phyloP scores from a whole-genome alignment of 2,329 filamentous ascomycete species.

The Pseudocercospora fijiensis region DNA sequence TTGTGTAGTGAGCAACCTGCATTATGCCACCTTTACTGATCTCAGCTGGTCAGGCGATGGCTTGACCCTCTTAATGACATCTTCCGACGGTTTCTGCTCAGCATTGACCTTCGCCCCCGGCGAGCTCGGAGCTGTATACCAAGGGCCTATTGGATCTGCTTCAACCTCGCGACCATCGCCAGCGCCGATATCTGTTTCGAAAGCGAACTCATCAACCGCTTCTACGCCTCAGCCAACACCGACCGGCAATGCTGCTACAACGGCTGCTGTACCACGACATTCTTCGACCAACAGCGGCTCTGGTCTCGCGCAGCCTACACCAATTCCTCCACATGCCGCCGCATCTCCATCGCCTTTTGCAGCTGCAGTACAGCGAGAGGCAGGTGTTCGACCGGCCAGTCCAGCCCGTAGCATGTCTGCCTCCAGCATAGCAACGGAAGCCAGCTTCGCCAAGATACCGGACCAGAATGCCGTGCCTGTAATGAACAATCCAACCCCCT shows the following conservation, averaged over 20 bases:
- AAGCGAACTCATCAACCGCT: constrained; percentile 37
- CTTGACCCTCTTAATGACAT: constrained; percentile 84
- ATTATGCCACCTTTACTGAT: constrained; percentile 97
- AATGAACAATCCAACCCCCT: constrained; percentile 39
- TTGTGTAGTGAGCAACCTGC: constrained; percentile 92
- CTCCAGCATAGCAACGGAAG: constrained; percentile 72
- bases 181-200: constrained; percentile 42
- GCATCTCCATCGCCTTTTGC: constrained; percentile 59
- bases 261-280: constrained; percentile 38
- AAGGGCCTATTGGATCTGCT: constrained; percentile 54
- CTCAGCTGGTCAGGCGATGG: constrained; percentile 84
- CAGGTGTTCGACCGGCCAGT: constrained; percentile 62
- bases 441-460: constrained; percentile 44
- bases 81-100: constrained; percentile 96
- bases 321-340: constrained; percentile 20
- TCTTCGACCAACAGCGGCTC: constrained; percentile 17
- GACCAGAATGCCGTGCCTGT: constrained; percentile 43
- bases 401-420: constrained; percentile 83
- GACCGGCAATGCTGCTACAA: constrained; percentile 25
- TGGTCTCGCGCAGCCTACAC: constrained; percentile 2
- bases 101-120: constrained; percentile 78
- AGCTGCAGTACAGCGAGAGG: constrained; percentile 14
- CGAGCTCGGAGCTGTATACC: constrained; percentile 81
- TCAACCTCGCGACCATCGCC: constrained; percentile 43
- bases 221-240: constrained; percentile 45